phyloP scores from a whole-genome alignment of 768 basidiomycete species.

The Termitomyces sp. region DNA sequence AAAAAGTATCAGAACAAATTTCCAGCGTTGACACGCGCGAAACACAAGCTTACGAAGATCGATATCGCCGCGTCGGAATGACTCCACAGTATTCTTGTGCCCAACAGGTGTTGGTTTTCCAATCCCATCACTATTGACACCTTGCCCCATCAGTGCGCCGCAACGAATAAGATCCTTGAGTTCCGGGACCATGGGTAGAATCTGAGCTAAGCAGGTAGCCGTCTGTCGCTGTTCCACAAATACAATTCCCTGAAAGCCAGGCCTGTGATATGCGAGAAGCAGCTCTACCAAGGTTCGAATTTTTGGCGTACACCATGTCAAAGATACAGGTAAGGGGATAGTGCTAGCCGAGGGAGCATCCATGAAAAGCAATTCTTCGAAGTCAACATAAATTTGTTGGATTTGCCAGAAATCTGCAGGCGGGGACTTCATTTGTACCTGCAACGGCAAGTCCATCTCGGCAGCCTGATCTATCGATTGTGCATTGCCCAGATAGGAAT shows the following conservation, averaged over 20 bases:
- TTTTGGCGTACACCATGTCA: conserved; percentile 76
- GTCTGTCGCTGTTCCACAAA: conserved; percentile 87
- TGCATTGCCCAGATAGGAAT: conserved; percentile 15
- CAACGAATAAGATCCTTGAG: conserved; percentile 55
- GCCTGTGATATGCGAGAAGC: conserved; percentile 50
- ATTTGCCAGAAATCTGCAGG: conserved; percentile 34
- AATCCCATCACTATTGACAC: conserved; percentile 40
- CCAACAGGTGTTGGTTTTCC: conserved; percentile 36
- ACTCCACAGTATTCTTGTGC: conserved; percentile 57
- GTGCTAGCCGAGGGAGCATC: conserved; percentile 15
- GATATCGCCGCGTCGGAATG: conserved; percentile 61
- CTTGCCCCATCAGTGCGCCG: conserved; percentile 71
- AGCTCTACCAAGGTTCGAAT: conserved; percentile 58
- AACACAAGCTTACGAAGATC: conserved; percentile 57
- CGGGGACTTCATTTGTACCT: conserved; percentile 19
- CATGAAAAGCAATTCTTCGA: conserved; percentile 46
- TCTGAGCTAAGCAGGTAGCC: conserved; percentile 62
- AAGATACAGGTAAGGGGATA: conserved; percentile 38
- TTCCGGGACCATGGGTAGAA: conserved; percentile 59
- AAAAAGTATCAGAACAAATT: not conserved
- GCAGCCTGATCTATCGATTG: conserved; percentile 14
- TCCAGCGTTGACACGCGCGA: not conserved
- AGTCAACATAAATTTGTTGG: conserved; percentile 39
- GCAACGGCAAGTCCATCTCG: conserved; percentile 12
- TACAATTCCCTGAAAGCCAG: conserved; percentile 74